phyloP scores from a whole-genome alignment of 2,329 filamentous ascomycete species.

The Madurella fahalii region DNA sequence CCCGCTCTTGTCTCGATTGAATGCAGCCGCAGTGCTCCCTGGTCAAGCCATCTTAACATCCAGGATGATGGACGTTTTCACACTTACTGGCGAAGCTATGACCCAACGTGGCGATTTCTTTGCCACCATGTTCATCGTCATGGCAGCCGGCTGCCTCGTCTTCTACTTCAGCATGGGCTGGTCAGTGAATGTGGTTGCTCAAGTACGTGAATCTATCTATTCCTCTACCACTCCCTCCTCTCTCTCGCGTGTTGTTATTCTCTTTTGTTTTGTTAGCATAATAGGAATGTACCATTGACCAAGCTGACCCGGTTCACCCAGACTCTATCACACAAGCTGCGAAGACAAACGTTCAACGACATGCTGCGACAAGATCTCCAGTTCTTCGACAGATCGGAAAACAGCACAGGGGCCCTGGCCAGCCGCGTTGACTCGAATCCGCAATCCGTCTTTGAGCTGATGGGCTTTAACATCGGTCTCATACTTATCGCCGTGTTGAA shows the following conservation, averaged over 20 bases:
- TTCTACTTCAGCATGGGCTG: slow-evolving; percentile 41
- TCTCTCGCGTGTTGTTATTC: too few relatives aligned
- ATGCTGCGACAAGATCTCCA: slow-evolving; percentile 40
- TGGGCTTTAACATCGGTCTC: slow-evolving; percentile 40
- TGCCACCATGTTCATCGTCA: slow-evolving; percentile 50
- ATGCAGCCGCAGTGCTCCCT: slow-evolving; percentile 30
- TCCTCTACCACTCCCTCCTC: too few relatives aligned
- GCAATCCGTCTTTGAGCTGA: slow-evolving; percentile 39
- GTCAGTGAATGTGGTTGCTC: slow-evolving; percentile 32
- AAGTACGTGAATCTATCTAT: background rate
- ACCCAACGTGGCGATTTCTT: slow-evolving; percentile 46
- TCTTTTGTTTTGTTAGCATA: too few relatives aligned
- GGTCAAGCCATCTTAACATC: slow-evolving; percentile 43
- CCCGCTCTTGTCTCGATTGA: background rate
- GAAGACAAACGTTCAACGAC: slow-evolving; percentile 20
- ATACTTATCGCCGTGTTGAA: slow-evolving; percentile 38
- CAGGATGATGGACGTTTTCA: slow-evolving; percentile 40
- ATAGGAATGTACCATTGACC: too few relatives aligned
- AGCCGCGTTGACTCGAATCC: slow-evolving; percentile 36
- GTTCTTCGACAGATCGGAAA: slow-evolving; percentile 41
- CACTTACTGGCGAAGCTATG: slow-evolving; percentile 31
- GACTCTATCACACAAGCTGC: slow-evolving; percentile 19
- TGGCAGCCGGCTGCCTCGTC: slow-evolving; percentile 41
- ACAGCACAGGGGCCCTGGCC: slow-evolving; percentile 36
- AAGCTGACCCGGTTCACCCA: background rate